Evolutionary conservation across 805 yeast species (phyloP).

Genomic region (Hanseniaspora hatyaiensis): DNA sequence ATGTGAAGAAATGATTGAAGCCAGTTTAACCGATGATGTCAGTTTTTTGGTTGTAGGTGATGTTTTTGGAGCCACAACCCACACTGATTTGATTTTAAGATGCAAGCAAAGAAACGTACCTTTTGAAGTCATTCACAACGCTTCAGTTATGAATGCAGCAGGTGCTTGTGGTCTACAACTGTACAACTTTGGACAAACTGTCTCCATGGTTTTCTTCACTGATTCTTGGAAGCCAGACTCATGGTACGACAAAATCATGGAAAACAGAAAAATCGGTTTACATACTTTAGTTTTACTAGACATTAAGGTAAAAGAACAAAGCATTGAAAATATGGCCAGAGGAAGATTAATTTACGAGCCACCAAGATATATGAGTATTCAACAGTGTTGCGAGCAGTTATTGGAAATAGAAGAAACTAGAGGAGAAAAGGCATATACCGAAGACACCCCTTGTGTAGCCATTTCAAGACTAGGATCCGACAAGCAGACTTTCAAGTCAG

Average conservation of each 20-base stretch:
- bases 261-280: conserved; percentile 78
- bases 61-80: conserved; percentile 96
- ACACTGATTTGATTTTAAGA: conserved; percentile 82
- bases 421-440: conserved; percentile 66
- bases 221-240: conserved; percentile 95
- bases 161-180: conserved; percentile 96
- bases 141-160: conserved; percentile 95
- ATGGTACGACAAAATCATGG: conserved; percentile 78
- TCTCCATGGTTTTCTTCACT: conserved; percentile 91
- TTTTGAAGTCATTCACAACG: conserved; percentile 82
- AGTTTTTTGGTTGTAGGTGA: conserved; percentile 96
- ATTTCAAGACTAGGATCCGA: conserved; percentile 87
- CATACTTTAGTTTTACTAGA: conserved; percentile 83
- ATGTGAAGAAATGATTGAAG: conserved; percentile 66
- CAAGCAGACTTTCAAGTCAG: conserved; percentile 70
- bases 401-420: conserved; percentile 76
- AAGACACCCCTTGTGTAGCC: conserved; percentile 85
- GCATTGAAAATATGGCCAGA: conserved; percentile 83
- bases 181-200: conserved; percentile 92
- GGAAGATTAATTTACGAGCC: conserved; percentile 91
- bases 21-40: conserved; percentile 69
- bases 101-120: conserved; percentile 75
- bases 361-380: conserved; percentile 89
- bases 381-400: conserved; percentile 78
- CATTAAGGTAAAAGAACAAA: conserved; percentile 93